Base-by-base conservation (phyloP, 2,329 filamentous ascomycete species). In the Exserohilum rostratum region DNA sequence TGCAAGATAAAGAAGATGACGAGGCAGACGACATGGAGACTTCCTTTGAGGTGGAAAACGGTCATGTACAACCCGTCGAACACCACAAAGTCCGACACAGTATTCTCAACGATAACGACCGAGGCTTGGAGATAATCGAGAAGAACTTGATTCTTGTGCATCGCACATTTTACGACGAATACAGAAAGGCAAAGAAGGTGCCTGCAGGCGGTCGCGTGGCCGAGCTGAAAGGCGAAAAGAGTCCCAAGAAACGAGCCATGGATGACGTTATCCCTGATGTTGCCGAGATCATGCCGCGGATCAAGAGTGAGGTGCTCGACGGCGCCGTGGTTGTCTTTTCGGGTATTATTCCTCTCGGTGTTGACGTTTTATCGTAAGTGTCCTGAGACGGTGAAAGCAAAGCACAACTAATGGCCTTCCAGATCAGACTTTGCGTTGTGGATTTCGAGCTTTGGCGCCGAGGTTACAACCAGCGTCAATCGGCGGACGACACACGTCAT, bases 341-440 rank as follows among this genome's bases (percentile, higher is more conserved):
- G 0, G 95, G 95, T 0, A 87, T 99, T 2, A 87, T 98, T 2
- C 93, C 93, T 0, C 79, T 96, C 0, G 90, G 90, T 5, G 85
- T 89, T 33, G 88, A 93, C 65, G 86, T 93, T 30, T 85, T 90
- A 67, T 77, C 72, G 81, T 83, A 74, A 75, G 74, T 71, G 4
- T 11, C 3, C 5, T 11, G 6, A 11, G 2, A 12, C 11, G 13
- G 13, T 20, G 15, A 2, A 17, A n/a, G 9, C 15, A 3, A 9
- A 17, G 13, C 25, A 27, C 3, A 33, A 39, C 67, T 71, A 62
- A 73, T 52, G 57, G 13, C 13, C 5, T 45, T 46, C n/a, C 48
- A 79, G 77, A 12, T 92, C 92, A 2, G 95, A 99, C 72, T 90
- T 96, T 53, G 92, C 90, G 4, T 80, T 93, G 37, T 96, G 96